Evolutionary conservation across 441 rosid genomes (phyloP), one percentile per base, ranked within the genome.

Genomic region (Erysimum pusillum): DNA sequence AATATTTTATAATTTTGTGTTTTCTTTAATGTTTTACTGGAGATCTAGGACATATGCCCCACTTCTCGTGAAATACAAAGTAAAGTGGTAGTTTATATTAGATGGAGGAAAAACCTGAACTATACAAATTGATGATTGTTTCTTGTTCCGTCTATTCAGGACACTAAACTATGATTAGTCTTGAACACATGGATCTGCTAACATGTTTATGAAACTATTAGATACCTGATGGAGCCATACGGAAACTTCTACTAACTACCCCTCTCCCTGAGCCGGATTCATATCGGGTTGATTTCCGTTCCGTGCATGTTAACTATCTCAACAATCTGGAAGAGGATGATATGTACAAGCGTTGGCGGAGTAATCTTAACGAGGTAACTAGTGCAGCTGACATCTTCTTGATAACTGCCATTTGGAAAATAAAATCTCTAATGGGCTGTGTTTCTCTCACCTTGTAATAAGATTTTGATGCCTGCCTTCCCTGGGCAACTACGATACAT

Each of bases 391-490:
- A 57, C 15, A 63, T 74, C 46, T 67, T 68, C 39, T 67, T 63
- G 64, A 18, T 75, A 36, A 17, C 73, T 77, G 77, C 60, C 67
- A 45, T 63, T 51, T 60, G 34, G 60, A 59, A 71, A 73, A 51
- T 71, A 18, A 62, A 46, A 31, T 64, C 68, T 68, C 80, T 76
- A 34, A 66, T 44, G 28, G 17, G 61, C 10, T 82, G 71, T 69
- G 52, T 73, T 69, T 63, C 67, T 74, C 63, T 75, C 74, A 10
- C 73, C 38, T 77, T 77, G 74, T 51, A 77, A 17, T 87, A 80
- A 96, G 99, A 88, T 97, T 84, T 91, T 94, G 86, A 92, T 92
- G 98, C 99, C 99, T 54, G 98, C 89, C 67, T 97, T 89, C 88
- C 97, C 97, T 68, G 99, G 99, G 61, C 98, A 97, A 87, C 82